Evolutionary conservation across 192 early-diverging fungal species (phyloP).

Genomic region (Pilobolus umbonatus): DNA sequence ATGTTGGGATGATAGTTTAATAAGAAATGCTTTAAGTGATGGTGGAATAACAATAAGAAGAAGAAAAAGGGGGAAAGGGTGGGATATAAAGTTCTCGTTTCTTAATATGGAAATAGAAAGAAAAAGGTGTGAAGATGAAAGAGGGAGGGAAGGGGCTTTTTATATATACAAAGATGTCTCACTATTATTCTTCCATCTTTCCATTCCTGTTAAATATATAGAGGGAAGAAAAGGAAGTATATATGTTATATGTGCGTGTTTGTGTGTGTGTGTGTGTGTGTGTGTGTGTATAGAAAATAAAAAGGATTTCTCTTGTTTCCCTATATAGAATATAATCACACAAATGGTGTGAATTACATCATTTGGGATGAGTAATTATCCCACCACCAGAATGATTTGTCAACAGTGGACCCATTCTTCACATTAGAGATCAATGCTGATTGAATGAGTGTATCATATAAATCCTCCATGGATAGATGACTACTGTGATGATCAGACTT

Average conservation of each 20-base stretch:
- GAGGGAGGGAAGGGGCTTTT: neutral
- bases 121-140: neutral
- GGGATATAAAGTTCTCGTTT: neutral
- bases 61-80: neutral
- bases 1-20: neutral
- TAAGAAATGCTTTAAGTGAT: neutral
- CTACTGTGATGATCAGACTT: neutral
- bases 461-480: constrained; percentile 14
- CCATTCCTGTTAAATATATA: neutral
- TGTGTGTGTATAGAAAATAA: too few species aligned
- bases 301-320: too few species aligned
- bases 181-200: neutral
- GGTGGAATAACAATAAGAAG: neutral
- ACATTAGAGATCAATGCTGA: constrained; percentile 12
- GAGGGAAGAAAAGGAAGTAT: neutral
- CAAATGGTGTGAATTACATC: constrained; percentile 1
- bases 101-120: neutral
- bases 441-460: constrained; percentile 29
- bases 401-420: neutral
- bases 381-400: constrained; percentile 27
- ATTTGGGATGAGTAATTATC: constrained; percentile 2
- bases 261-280: too few species aligned
- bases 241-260: too few species aligned
- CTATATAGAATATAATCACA: too few species aligned
- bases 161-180: neutral